phyloP scores from a whole-genome alignment of 2,329 filamentous ascomycete genomes.

The Beauveria scarabaeidicola region DNA sequence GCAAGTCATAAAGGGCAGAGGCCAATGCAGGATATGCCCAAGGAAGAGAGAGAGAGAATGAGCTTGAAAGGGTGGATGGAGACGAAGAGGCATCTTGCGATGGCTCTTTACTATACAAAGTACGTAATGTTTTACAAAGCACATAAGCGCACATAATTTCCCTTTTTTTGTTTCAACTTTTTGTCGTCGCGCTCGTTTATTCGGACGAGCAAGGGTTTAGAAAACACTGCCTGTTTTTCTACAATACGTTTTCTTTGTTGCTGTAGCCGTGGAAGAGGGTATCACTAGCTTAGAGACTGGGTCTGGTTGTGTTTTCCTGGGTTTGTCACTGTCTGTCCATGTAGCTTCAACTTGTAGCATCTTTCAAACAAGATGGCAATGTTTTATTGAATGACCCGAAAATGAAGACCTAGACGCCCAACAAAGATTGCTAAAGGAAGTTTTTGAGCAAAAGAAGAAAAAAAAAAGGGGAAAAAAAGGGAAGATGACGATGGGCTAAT shows the following conservation, averaged over 20 bases:
- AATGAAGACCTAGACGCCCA: too few relatives aligned
- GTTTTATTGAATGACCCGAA: too few relatives aligned
- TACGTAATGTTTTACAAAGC: slow-evolving; percentile 28
- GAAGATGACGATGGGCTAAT: not conserved
- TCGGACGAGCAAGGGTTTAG: not conserved
- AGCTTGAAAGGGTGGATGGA: not conserved
- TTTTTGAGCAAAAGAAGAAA: not conserved
- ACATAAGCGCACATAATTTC: slow-evolving; percentile 8
- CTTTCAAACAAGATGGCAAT: too few relatives aligned
- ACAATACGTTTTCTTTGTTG: not conserved
- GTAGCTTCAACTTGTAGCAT: too few relatives aligned
- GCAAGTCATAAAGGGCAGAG: not conserved
- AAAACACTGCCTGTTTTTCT: not conserved
- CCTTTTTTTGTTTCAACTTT: not conserved
- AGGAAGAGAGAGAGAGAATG: not conserved
- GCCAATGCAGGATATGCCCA: not conserved
- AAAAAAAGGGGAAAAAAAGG: not conserved
- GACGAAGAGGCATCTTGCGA: not conserved
- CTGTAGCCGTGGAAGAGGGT: too few relatives aligned
- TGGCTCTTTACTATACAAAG: slow-evolving; percentile 12
- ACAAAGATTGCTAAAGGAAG: not conserved
- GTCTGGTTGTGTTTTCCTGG: too few relatives aligned
- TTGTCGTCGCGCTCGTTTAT: not conserved
- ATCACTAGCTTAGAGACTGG: too few relatives aligned
- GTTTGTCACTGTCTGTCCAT: too few relatives aligned